These are phyloP conservation scores for Fusarium tricinctum DNA, from an alignment of 2,329 filamentous ascomycete species.

Conservation along the genomic window DNA sequence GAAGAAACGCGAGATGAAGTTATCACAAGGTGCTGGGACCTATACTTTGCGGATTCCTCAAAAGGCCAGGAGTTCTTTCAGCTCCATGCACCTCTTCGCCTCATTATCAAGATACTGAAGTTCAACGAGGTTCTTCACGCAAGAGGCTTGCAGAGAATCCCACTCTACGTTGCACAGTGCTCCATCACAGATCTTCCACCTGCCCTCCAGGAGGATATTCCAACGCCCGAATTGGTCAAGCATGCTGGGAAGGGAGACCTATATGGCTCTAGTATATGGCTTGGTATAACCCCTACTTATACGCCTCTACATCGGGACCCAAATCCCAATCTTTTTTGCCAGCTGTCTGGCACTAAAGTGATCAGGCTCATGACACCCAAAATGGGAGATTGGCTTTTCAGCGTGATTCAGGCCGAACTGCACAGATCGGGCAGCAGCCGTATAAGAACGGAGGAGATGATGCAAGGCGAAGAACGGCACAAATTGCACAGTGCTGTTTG, in stretches of 20 bases:
- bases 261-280: constrained; percentile 90
- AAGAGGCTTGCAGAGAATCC: constrained; percentile 48
- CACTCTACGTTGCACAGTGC: constrained; percentile 90
- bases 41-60: constrained; percentile 43
- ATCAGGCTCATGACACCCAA: constrained; percentile 79
- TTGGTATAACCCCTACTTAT: constrained; percentile 87
- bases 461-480: constrained; percentile 80
- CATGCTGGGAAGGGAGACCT: constrained; percentile 81
- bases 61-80: constrained; percentile 63
- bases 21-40: constrained; percentile 52
- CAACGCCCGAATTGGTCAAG: constrained; percentile 74
- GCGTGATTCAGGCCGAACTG: constrained; percentile 60
- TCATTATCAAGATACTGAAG: constrained; percentile 72
- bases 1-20: constrained; percentile 50
- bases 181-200: constrained; percentile 77
- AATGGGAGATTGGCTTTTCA: constrained; percentile 75
- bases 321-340: constrained; percentile 92
- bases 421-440: constrained; percentile 58
- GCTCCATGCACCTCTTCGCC: constrained; percentile 71
- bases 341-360: constrained; percentile 79
- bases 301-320: constrained; percentile 94
- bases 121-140: constrained; percentile 58
- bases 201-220: constrained; percentile 74
- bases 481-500: constrained; percentile 79
- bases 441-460: constrained; percentile 89